These are phyloP conservation scores for Eutrema yunnanense DNA, from an alignment of 345 rosid species.

Conservation along the genomic window DNA sequence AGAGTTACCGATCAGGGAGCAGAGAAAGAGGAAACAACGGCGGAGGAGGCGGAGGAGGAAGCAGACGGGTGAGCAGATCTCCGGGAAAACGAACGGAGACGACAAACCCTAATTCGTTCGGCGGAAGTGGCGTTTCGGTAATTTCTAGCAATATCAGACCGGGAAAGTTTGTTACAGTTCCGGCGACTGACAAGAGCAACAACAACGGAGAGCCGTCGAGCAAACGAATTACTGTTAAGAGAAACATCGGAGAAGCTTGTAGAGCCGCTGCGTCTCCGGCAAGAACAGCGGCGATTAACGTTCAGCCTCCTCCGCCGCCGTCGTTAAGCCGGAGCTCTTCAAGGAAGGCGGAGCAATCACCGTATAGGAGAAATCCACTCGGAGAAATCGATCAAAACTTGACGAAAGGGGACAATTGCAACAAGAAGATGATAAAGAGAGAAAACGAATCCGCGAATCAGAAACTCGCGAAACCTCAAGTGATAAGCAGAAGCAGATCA, in stretches of 20 bases:
- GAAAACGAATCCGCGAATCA: slow-evolving; percentile 22
- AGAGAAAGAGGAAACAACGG: slow-evolving; percentile 40
- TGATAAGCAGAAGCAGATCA: slow-evolving; percentile 62
- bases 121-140: slow-evolving; percentile 12
- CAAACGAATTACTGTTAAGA: slow-evolving; percentile 59
- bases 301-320: slow-evolving; percentile 18
- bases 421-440: slow-evolving; percentile 26
- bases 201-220: slow-evolving; percentile 27
- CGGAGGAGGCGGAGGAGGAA: slow-evolving; percentile 18
- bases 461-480: slow-evolving; percentile 29
- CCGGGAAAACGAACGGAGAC: slow-evolving; percentile 65
- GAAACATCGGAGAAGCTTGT: slow-evolving; percentile 44
- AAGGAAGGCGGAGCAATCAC: slow-evolving; percentile 69
- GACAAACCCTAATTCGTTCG: not conserved
- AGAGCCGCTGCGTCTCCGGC: slow-evolving; percentile 52
- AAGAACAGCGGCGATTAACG: slow-evolving; percentile 34
- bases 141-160: slow-evolving; percentile 29
- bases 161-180: slow-evolving; percentile 75
- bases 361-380: slow-evolving; percentile 61
- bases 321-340: slow-evolving; percentile 44
- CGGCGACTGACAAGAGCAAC: slow-evolving; percentile 57
- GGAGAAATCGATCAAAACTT: slow-evolving; percentile 61
- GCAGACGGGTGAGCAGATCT: slow-evolving; percentile 72
- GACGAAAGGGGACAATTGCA: slow-evolving; percentile 10
- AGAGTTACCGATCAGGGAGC: slow-evolving; percentile 39